Evolutionary conservation across 2,329 filamentous ascomycete genomes (phyloP).

Genomic region (Pseudogymnoascus sp.): DNA sequence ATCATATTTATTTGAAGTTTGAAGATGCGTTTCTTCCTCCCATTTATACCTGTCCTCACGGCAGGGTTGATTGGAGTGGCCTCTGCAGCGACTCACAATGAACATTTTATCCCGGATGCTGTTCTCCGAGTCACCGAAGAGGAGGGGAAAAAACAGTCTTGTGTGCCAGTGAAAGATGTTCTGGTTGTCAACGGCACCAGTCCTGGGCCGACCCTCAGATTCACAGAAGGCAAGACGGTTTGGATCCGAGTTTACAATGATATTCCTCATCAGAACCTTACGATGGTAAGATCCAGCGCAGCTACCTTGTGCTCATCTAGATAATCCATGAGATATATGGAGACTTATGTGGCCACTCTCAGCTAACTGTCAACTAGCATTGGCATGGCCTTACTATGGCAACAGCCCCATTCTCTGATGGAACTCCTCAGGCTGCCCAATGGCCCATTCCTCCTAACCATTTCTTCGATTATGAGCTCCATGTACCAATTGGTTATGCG

Average conservation of each 20-base stretch:
- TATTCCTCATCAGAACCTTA: slow-evolving; percentile 38
- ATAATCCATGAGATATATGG: too few species aligned
- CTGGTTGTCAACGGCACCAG: slow-evolving; percentile 40
- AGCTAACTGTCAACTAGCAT: slow-evolving; percentile 31
- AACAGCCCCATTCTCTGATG: slow-evolving; percentile 43
- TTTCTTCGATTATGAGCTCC: slow-evolving; percentile 50
- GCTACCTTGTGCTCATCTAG: neutral
- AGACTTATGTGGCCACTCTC: too few species aligned
- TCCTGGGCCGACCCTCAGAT: slow-evolving; percentile 37
- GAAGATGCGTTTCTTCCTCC: neutral
- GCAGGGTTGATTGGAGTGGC: neutral
- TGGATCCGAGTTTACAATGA: slow-evolving; percentile 49
- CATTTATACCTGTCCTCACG: neutral
- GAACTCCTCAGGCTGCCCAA: slow-evolving; percentile 40
- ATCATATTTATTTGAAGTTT: neutral
- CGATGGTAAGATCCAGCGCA: slow-evolving; percentile 32
- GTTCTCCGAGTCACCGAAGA: slow-evolving; percentile 33
- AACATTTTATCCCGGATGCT: slow-evolving; percentile 30
- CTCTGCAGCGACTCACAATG: slow-evolving; percentile 15
- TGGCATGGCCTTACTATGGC: slow-evolving; percentile 46
- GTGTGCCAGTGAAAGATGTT: slow-evolving; percentile 31
- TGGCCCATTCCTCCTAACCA: slow-evolving; percentile 44
- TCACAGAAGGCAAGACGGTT: slow-evolving; percentile 34
- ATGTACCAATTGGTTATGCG: slow-evolving; percentile 34
- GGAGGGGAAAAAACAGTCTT: slow-evolving; percentile 25